phyloP scores from a whole-genome alignment of 1,284 basidiomycete species.

The Papiliotrema flavescens region DNA sequence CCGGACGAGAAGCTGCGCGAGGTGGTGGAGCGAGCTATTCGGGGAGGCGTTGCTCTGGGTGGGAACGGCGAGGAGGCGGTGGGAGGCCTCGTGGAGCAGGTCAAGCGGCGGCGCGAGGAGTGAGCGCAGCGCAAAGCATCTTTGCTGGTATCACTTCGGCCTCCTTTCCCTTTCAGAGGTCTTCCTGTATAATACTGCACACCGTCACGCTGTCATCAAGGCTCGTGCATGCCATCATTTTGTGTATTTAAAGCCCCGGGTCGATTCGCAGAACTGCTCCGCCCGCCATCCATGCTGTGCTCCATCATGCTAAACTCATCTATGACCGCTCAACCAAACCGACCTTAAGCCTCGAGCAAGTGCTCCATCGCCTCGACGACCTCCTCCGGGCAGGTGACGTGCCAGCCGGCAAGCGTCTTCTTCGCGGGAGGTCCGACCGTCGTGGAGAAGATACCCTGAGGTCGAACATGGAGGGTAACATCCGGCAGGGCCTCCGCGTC shows the following conservation, averaged over 20 bases:
- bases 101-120: conserved; percentile 13
- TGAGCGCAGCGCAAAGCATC: not conserved
- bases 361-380: conserved; percentile 45
- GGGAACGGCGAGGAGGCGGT: conserved; percentile 1
- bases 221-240: too few relatives aligned
- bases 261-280: not conserved
- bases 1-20: conserved; percentile 42
- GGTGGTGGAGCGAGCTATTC: conserved; percentile 40
- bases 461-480: conserved; percentile 62
- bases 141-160: not conserved
- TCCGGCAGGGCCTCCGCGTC: conserved; percentile 50
- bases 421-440: conserved; percentile 82
- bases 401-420: conserved; percentile 82
- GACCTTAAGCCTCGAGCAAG: conserved; percentile 20
- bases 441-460: conserved; percentile 77
- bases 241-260: too few relatives aligned
- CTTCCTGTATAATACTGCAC: not conserved
- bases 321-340: too few relatives aligned
- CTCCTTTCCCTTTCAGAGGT: too few relatives aligned
- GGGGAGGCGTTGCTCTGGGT: conserved; percentile 32
- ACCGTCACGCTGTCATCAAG: not conserved
- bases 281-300: not conserved
- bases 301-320: not conserved
- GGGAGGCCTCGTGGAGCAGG: conserved; percentile 9
- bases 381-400: conserved; percentile 61